These are phyloP conservation scores for Sphagnum fallax DNA, from an alignment of 228 moss, liverwort and hornwort species.

Conservation along the genomic window DNA sequence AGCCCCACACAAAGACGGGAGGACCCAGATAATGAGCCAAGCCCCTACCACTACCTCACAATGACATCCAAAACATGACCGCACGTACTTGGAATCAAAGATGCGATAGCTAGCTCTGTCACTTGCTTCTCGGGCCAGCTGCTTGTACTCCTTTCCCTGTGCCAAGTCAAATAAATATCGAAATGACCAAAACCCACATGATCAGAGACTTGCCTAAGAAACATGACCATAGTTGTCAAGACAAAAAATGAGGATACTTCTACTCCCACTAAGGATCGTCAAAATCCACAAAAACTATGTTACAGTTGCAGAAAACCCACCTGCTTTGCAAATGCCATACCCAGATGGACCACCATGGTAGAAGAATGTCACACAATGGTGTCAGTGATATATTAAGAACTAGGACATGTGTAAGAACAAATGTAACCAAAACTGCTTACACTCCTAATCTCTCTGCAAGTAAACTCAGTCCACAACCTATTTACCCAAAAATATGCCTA, in stretches of 20 bases:
- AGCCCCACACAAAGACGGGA: too few relatives aligned
- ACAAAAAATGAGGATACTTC: neutral
- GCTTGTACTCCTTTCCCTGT: slow-evolving; percentile 59
- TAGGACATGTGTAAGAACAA: too few relatives aligned
- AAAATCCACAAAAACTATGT: neutral
- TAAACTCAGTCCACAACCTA: too few relatives aligned
- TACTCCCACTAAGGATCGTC: neutral
- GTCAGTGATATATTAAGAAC: too few relatives aligned
- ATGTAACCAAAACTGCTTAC: too few relatives aligned
- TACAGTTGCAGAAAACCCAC: neutral
- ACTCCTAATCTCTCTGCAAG: too few relatives aligned
- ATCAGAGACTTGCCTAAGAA: neutral
- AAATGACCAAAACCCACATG: neutral
- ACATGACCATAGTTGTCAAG: neutral
- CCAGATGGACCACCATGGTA: too few relatives aligned
- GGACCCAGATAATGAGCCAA: too few relatives aligned
- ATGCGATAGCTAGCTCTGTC: slow-evolving; percentile 58
- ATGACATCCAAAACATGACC: neutral
- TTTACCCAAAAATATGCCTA: too few relatives aligned
- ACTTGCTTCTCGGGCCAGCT: slow-evolving; percentile 55
- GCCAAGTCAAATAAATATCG: neutral
- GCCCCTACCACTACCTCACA: too few relatives aligned
- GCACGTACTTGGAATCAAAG: slow-evolving; percentile 53
- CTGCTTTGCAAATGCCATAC: too few relatives aligned
- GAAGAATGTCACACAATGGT: too few relatives aligned